Evolutionary conservation across 176 grass and related monocot genomes (phyloP).

Genomic region (Aegilops bicornis): DNA sequence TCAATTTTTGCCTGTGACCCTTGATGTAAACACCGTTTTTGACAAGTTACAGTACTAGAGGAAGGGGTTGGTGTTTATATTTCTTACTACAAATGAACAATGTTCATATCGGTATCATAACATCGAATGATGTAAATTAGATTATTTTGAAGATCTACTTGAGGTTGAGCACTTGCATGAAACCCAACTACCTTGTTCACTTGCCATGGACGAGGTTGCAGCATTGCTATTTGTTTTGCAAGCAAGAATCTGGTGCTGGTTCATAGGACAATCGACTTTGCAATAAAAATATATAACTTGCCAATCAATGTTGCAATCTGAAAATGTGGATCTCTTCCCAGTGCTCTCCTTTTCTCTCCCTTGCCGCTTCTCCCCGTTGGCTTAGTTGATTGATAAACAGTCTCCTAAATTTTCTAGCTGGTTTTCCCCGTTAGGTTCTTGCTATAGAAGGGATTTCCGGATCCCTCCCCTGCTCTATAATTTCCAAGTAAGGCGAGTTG

Average conservation of each 20-base stretch:
- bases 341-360: too few relatives aligned
- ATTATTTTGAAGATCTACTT: too few relatives aligned
- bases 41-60: conserved; percentile 30
- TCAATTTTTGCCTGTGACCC: conserved; percentile 35
- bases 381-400: too few relatives aligned
- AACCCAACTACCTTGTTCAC: neutral
- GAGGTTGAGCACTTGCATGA: neutral
- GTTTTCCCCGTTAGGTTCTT: too few relatives aligned
- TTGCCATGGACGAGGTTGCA: neutral
- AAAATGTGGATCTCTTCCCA: neutral
- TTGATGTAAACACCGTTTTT: conserved; percentile 37
- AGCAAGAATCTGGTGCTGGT: neutral
- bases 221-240: neutral
- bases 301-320: neutral
- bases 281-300: too few relatives aligned
- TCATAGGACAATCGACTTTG: neutral
- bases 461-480: too few relatives aligned
- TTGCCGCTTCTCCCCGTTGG: too few relatives aligned
- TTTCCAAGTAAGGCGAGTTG: too few relatives aligned
- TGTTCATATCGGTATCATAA: neutral
- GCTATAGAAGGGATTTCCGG: too few relatives aligned
- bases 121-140: neutral
- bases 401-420: too few relatives aligned
- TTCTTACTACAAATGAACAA: neutral
- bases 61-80: conserved; percentile 13